Base-by-base conservation (phyloP, 208 protist species). In the Trypanosoma platydactyli region DNA sequence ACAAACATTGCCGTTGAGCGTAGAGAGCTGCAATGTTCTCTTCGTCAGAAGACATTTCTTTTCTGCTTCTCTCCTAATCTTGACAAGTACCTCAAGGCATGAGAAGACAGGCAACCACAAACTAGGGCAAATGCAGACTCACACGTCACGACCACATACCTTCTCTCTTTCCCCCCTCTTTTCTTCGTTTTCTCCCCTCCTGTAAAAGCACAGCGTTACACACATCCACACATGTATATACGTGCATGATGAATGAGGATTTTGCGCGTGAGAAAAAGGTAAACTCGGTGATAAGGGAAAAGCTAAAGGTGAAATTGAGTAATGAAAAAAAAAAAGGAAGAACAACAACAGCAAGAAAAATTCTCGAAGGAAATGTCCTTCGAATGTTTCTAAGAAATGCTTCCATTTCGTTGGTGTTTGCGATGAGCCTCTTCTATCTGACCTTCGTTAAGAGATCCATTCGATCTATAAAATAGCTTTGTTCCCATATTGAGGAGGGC, bases 11-110 rank as follows among this genome's bases (percentile, higher is more conserved):
- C 7, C 90, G 78, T 45, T 78, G 78, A 15, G 82, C 66, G 73
- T 96, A 96, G 33, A 94, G 83, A 20, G 66, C 74, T 2, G 78
- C 82, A 11, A 96, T 62, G 20, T 49, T 66, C 20, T 89, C 86
- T 50, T 96, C 90, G 48, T 91, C 76, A 7, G 66, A 73, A 12
- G 63, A 68, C 84, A 86, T 74, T 71, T 30, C 25, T 55, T 40
- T 52, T 53, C 64, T 61, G 1, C 58, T 40, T 42, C 22, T 49
- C 3, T 33, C 25, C 9, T 22, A 45, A 38, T 9, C 33, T 38
- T 38, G 33, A 38, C 5, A 9, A 38, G 9, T 3, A 38, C 9
- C 5, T 38, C 33, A 3, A 38, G 9, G 9, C 33, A 9, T 38
- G 33, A 38, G 9, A 9, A 38, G 33, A 9, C 5, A 38, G 3